Evolutionary conservation across 176 grass and related monocot species (phyloP), one percentile per base, ranked within the genome.

Genomic region (Carex myosuroides): DNA sequence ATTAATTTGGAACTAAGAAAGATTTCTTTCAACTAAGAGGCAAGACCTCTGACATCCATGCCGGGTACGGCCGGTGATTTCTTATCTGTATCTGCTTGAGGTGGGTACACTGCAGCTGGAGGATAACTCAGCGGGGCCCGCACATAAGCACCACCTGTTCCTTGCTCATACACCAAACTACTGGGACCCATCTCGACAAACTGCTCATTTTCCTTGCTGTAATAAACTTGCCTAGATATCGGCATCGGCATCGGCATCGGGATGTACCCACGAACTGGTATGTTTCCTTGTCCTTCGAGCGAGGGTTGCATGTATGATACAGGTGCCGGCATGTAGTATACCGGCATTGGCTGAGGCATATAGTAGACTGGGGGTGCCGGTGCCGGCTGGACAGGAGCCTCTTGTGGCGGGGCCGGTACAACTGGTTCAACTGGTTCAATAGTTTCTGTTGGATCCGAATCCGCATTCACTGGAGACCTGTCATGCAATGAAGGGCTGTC

Each of bases 261-360:
- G 22, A 83, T 13, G 17, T 17, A 66, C 57, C 80, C 85, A 80
- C n/a, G 50, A 66, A 63, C 74, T 59, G 71, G 58, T 71, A 81
- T 85, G 70, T 75, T 81, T 35, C 73, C 72, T 58, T 64, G 41
- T 26, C 85, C 85, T 21, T 69, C 62, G 6, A 81, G 22, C 11
- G 41, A 54, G 22, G 21, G 76, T 29, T 86, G 74, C 76, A 86
- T 86, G 39, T 86, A 83, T 84, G 83, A 80, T 83, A 81, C 14
- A 83, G 90, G 52, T 17, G 84, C 14, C 4, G 93, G 85, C 78
- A 86, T 37, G 79, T 90, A 88, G 82, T 90, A 92, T 64, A 92
- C 48, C 32, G 88, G 86, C 76, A 92, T 39, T 32, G 88, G 86
- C 76, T 88, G 88, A 46, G 85, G 41, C 84, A 92, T 72, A 88